phyloP scores from a whole-genome alignment of 2,329 filamentous ascomycete genomes.

The Trichoderma lentiforme region DNA sequence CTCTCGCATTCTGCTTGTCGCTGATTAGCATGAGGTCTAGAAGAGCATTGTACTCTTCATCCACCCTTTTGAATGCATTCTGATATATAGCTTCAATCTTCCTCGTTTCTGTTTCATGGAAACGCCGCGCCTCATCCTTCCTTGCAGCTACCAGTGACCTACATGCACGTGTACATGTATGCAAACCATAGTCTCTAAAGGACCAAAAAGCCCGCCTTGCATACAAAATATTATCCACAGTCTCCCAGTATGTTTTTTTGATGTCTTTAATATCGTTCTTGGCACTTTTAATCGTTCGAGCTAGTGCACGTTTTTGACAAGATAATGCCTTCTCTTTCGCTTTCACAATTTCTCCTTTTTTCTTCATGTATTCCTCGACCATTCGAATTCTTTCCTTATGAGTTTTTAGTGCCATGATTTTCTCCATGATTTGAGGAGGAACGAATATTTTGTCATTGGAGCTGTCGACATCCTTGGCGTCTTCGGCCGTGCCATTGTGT shows the following conservation, averaged over 20 bases:
- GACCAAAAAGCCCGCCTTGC: background rate
- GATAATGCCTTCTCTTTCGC: background rate
- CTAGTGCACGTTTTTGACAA: background rate
- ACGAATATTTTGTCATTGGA: background rate
- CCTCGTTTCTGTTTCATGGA: background rate
- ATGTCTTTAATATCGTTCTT: background rate
- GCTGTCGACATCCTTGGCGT: background rate
- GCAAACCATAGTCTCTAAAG: no score
- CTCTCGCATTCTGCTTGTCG: background rate
- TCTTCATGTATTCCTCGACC: background rate
- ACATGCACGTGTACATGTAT: rapidly evolving
- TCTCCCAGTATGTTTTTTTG: rapidly evolving
- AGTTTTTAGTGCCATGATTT: background rate
- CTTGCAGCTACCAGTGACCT: background rate
- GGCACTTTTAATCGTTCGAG: background rate
- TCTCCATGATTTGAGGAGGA: background rate
- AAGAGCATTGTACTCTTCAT: background rate
- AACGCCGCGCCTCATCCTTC: background rate
- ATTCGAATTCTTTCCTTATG: background rate
- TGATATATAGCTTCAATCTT: background rate
- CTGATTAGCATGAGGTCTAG: background rate
- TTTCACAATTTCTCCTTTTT: background rate
- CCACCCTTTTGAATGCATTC: background rate
- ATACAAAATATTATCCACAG: background rate
- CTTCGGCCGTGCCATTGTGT: background rate